Conservation (phyloP, 495 filamentous ascomycete species). For the Pyrenopolyporus hunteri region DNA sequence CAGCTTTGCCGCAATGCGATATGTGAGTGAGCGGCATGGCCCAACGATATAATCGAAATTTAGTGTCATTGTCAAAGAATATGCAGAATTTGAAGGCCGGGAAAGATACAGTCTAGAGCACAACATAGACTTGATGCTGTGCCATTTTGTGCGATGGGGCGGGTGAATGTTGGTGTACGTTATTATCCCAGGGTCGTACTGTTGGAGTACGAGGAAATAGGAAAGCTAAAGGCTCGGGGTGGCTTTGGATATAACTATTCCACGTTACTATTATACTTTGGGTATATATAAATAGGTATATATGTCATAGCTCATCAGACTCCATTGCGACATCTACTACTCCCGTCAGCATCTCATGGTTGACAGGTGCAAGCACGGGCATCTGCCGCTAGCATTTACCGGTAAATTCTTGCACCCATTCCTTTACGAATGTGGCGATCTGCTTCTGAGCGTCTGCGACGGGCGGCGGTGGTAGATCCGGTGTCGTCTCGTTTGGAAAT, state of each 20-base stretch:
- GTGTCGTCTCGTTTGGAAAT: conserved; percentile 62
- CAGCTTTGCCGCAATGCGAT: too few species aligned
- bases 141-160: too few species aligned
- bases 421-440: conserved; percentile 64
- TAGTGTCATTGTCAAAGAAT: too few species aligned
- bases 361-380: conserved; percentile 21
- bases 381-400: conserved; percentile 35
- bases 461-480: conserved; percentile 58
- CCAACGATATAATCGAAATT: too few species aligned
- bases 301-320: conserved; percentile 33
- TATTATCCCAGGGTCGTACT: too few species aligned
- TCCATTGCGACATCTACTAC: conserved; percentile 25
- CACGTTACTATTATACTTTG: conserved; percentile 17
- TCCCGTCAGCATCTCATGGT: conserved; percentile 31
- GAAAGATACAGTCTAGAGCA: too few species aligned
- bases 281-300: conserved; percentile 12
- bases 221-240: not conserved
- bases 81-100: too few species aligned
- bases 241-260: conserved; percentile 2
- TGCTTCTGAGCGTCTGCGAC: conserved; percentile 60
- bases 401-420: conserved; percentile 66
- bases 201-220: not conserved
- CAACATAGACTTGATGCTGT: too few species aligned
- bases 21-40: too few species aligned
- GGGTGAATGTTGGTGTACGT: too few species aligned